These are phyloP conservation scores for Tylopilus vinaceipallidus DNA, from an alignment of 768 basidiomycete genomes.

Conservation along the genomic window DNA sequence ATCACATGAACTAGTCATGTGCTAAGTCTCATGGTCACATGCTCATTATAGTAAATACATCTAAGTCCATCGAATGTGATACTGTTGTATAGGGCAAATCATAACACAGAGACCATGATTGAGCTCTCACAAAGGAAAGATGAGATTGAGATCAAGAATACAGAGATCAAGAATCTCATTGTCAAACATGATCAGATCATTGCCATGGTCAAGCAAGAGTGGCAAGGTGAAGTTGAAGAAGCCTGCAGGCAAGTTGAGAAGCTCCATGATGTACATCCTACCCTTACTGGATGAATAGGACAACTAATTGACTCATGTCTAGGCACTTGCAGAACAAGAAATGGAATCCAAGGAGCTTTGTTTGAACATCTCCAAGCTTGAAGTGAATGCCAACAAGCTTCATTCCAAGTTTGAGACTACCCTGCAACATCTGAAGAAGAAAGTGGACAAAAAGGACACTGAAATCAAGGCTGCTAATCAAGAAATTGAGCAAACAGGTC, in stretches of 20 bases:
- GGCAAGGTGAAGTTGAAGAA: conserved; percentile 86
- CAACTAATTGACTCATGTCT: conserved; percentile 6
- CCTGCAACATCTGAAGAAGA: conserved; percentile 71
- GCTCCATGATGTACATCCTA: conserved; percentile 58
- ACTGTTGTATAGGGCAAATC: too few relatives aligned
- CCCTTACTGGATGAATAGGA: background rate
- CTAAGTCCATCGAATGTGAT: too few relatives aligned
- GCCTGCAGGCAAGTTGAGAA: conserved; percentile 77
- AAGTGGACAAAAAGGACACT: conserved; percentile 75
- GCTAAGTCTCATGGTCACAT: too few relatives aligned
- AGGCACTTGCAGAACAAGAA: conserved; percentile 80
- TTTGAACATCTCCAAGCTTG: conserved; percentile 70
- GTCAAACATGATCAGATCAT: conserved; percentile 72
- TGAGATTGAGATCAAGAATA: conserved; percentile 75
- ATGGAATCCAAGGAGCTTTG: conserved; percentile 74
- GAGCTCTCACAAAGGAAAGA: conserved; percentile 86
- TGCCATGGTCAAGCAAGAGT: conserved; percentile 74
- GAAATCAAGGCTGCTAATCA: conserved; percentile 72
- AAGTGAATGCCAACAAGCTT: conserved; percentile 66
- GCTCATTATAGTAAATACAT: too few relatives aligned
- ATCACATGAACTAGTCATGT: too few relatives aligned
- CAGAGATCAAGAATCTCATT: conserved; percentile 77
- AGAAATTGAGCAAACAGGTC: conserved; percentile 77
- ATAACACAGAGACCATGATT: conserved; percentile 75
- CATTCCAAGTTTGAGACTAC: conserved; percentile 74